Evolutionary conservation across 768 basidiomycete genomes (phyloP).

Genomic region (Mycena haematopus): DNA sequence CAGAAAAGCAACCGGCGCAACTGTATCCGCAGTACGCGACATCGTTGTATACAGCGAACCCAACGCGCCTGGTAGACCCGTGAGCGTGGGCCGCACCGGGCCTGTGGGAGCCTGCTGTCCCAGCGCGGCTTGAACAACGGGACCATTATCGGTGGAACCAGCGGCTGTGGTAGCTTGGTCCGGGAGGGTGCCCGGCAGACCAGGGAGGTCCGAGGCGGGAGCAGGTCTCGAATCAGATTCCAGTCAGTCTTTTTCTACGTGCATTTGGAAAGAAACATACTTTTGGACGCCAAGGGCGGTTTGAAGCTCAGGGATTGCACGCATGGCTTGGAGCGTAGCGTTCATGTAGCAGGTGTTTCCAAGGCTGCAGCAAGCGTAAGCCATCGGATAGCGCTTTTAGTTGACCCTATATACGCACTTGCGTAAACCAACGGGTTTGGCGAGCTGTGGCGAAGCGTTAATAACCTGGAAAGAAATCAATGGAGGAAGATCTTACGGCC

Average conservation of each 20-base stretch:
- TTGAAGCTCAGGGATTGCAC: conserved; percentile 89
- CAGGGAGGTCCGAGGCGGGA: not conserved
- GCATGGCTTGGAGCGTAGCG: conserved; percentile 91
- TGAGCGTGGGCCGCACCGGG: conserved; percentile 41
- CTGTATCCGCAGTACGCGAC: conserved; percentile 75
- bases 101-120: conserved; percentile 30
- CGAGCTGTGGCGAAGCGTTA: conserved; percentile 53
- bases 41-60: conserved; percentile 77
- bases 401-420: conserved; percentile 55
- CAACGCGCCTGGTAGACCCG: conserved; percentile 56
- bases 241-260: not conserved
- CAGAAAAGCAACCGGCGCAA: conserved; percentile 76
- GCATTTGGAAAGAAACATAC: conserved; percentile 43
- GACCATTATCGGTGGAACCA: not conserved
- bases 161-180: conserved; percentile 7
- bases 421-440: conserved; percentile 79
- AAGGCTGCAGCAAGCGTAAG: conserved; percentile 46
- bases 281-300: conserved; percentile 58
- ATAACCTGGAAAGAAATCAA: conserved; percentile 15
- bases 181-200: conserved; percentile 14
- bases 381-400: not conserved
- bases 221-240: not conserved
- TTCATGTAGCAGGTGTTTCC: conserved; percentile 99
- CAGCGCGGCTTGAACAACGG: not conserved
- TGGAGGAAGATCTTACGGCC: conserved; percentile 60